Percentiles rank a stretch among this genome's conserved stretches.
These are phyloP conservation scores for Samsoniella hepiali DNA, from an alignment of 2,329 filamentous ascomycete genomes.

Conservation along the genomic window DNA sequence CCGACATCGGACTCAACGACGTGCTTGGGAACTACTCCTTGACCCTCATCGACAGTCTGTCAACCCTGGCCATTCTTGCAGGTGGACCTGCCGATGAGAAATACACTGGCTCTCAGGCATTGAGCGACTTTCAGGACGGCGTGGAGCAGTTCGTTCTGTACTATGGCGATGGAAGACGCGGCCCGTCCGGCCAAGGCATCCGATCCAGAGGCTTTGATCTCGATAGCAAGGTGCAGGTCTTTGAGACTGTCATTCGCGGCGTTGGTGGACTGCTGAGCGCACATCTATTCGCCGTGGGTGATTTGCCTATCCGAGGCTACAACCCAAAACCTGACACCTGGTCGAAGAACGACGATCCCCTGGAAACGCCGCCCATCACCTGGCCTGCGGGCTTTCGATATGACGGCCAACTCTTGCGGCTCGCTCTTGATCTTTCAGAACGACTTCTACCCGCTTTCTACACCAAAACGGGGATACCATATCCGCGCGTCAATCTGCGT, in stretches of 20 bases:
- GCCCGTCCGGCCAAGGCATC: slow-evolving; percentile 65
- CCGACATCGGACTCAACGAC: slow-evolving; percentile 86
- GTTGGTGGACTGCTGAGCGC: slow-evolving; percentile 88
- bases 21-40: slow-evolving; percentile 96
- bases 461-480: slow-evolving; percentile 86
- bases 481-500: slow-evolving; percentile 88
- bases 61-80: slow-evolving; percentile 87
- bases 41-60: slow-evolving; percentile 91
- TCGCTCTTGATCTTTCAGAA: slow-evolving; percentile 80
- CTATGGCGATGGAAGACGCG: slow-evolving; percentile 79
- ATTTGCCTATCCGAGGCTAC: slow-evolving; percentile 82
- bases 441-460: slow-evolving; percentile 89
- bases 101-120: slow-evolving; percentile 45
- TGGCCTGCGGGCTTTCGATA: slow-evolving; percentile 81
- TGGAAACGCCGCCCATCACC: slow-evolving; percentile 53
- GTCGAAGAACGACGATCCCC: slow-evolving; percentile 35
- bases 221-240: slow-evolving; percentile 97
- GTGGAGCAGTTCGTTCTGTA: slow-evolving; percentile 71
- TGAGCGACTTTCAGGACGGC: slow-evolving; percentile 75
- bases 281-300: slow-evolving; percentile 87
- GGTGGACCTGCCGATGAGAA: slow-evolving; percentile 56
- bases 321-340: slow-evolving; percentile 41
- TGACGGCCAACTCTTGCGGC: slow-evolving; percentile 82
- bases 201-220: slow-evolving; percentile 83
- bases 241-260: slow-evolving; percentile 94